Conservation (phyloP, 2,329 filamentous ascomycete species). For the Thielaviopsis euricoi region DNA sequence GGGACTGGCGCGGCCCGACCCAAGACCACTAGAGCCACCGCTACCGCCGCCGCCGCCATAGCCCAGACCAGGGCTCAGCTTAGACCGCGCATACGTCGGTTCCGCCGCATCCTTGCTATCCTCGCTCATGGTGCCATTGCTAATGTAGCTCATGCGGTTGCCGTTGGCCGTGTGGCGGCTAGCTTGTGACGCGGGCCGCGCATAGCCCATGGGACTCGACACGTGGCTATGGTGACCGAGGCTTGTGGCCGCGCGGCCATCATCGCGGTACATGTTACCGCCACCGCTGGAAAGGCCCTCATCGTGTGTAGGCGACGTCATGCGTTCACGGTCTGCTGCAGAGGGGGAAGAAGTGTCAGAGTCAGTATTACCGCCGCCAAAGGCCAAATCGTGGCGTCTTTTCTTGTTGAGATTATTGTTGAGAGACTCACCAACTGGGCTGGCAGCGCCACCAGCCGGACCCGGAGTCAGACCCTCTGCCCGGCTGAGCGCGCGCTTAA, state of each 20-base stretch:
- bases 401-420: conserved; percentile 10
- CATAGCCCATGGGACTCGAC: neutral
- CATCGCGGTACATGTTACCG: conserved; percentile 39
- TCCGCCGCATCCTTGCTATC: conserved; percentile 51
- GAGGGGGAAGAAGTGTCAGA: conserved; percentile 12
- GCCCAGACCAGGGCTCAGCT: conserved; percentile 38
- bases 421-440: conserved; percentile 13
- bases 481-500: conserved; percentile 70
- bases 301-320: conserved; percentile 38
- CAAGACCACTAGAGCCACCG: conserved; percentile 18
- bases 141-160: conserved; percentile 45
- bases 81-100: conserved; percentile 29
- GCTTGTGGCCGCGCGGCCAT: conserved; percentile 19
- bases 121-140: conserved; percentile 41
- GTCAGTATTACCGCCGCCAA: conserved; percentile 10
- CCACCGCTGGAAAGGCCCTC: conserved; percentile 21
- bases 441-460: conserved; percentile 16
- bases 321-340: conserved; percentile 16
- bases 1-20: conserved; percentile 42
- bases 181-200: conserved; percentile 8
- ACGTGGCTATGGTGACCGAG: neutral
- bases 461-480: conserved; percentile 30
- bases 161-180: conserved; percentile 19
- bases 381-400: conserved; percentile 14
- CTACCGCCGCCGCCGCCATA: conserved; percentile 18